phyloP scores from a whole-genome alignment of 495 filamentous ascomycete species.

The Neurospora sublineolata region DNA sequence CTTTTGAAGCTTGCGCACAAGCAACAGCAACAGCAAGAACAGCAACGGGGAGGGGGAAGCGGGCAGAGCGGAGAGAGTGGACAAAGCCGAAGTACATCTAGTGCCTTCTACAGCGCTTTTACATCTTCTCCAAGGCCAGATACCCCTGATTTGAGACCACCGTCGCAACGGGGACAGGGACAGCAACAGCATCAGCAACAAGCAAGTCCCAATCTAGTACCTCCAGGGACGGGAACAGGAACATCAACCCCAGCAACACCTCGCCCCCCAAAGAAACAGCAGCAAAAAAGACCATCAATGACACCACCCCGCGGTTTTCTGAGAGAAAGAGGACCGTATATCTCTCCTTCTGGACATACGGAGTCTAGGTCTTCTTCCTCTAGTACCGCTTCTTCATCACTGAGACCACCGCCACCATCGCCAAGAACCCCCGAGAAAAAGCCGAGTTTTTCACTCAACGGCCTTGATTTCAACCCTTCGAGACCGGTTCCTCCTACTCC shows the following conservation, averaged over 20 bases:
- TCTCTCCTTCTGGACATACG: not conserved
- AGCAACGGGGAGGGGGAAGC: not conserved
- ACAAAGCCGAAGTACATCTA: not conserved
- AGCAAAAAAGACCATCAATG: not conserved
- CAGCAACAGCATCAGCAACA: not conserved
- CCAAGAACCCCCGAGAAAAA: not conserved
- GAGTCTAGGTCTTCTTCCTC: not conserved
- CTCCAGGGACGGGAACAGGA: not conserved
- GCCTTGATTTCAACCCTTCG: not conserved
- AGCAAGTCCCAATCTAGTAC: not conserved
- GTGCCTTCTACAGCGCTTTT: not conserved
- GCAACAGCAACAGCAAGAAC: not conserved
- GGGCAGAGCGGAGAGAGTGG: not conserved
- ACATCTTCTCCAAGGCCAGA: not conserved
- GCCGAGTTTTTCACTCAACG: not conserved
- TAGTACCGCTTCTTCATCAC: not conserved
- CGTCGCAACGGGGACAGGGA: not conserved
- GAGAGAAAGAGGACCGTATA: not conserved
- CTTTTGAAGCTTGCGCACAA: not conserved
- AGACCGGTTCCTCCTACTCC: not conserved
- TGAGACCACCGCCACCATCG: not conserved
- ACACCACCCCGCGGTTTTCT: not conserved
- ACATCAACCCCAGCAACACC: not conserved
- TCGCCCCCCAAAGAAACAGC: not conserved
- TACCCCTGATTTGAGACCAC: not conserved